A percentile compares a stretch with the other conserved stretches of the same genome.
Conservation (phyloP, 148 eudicot species). For the Cornus kousa region DNA sequence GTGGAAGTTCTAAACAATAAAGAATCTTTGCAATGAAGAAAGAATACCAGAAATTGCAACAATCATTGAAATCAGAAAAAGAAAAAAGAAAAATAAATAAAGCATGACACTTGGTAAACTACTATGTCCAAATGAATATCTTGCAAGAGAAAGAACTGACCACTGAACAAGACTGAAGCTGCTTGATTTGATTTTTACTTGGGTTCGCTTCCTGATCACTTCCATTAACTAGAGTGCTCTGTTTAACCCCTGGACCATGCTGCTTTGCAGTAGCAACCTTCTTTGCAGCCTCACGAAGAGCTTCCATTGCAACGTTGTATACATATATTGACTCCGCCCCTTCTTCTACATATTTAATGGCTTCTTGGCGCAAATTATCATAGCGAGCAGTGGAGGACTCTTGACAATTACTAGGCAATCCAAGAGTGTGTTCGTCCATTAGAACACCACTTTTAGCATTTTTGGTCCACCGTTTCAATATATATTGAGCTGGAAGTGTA, state of each 20-base stretch:
- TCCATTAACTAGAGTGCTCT: slow-evolving; percentile 18
- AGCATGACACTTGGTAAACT: background rate
- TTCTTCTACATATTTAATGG: slow-evolving; percentile 30
- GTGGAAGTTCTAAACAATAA: slow-evolving; percentile 3
- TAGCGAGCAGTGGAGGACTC: slow-evolving; percentile 29
- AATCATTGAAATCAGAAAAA: background rate
- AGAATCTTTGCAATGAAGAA: background rate
- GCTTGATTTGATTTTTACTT: slow-evolving; percentile 7
- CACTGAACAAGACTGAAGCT: slow-evolving; percentile 11
- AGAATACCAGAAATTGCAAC: background rate
- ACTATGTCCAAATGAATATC: background rate
- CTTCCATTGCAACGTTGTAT: slow-evolving; percentile 22
- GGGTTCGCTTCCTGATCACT: slow-evolving; percentile 16
- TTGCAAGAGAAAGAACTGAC: slow-evolving; percentile 12
- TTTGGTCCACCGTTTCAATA: slow-evolving; percentile 40
- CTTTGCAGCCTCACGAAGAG: slow-evolving; percentile 18
- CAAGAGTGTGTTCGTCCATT: slow-evolving; percentile 3
- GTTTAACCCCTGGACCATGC: slow-evolving; percentile 12
- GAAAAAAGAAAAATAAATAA: background rate
- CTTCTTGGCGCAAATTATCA: slow-evolving; percentile 32
- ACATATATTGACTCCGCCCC: slow-evolving; percentile 13
- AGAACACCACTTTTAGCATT: slow-evolving; percentile 27
- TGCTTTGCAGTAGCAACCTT: slow-evolving; percentile 22
- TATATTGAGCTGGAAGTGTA: slow-evolving; percentile 40
- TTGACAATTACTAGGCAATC: slow-evolving; percentile 11